Percentiles rank a stretch among this genome's conserved stretches.
Conservation (phyloP, 352 stramenopile species). For the Phytophthora chlamydospora region DNA sequence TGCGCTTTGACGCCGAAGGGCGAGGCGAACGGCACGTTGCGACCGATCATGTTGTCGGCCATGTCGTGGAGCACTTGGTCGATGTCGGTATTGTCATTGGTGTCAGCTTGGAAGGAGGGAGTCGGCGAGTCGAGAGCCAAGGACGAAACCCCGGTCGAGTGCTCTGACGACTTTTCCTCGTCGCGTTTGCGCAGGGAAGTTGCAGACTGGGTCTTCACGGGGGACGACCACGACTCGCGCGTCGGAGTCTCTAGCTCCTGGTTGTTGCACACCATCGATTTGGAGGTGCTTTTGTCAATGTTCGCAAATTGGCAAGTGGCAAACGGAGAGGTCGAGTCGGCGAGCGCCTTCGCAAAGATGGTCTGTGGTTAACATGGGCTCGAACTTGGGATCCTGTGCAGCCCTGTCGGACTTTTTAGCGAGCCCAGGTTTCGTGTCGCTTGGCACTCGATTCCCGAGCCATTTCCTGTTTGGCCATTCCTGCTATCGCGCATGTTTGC, state of each 20-base stretch:
- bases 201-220: conserved; percentile 18
- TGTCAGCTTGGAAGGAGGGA: conserved; percentile 13
- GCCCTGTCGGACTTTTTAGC: conserved; percentile 15
- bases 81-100: conserved; percentile 4
- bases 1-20: conserved; percentile 81
- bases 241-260: conserved; percentile 20
- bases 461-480: conserved; percentile 22
- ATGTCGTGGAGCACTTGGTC: conserved; percentile 41
- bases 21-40: conserved; percentile 50
- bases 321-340: conserved; percentile 3
- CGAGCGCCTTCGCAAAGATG: background rate
- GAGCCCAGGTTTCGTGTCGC: background rate
- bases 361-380: conserved; percentile 19
- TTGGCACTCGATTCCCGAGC: conserved; percentile 2
- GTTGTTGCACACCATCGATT: conserved; percentile 30
- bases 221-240: conserved; percentile 10
- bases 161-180: conserved; percentile 17
- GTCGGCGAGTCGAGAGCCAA: conserved; percentile 21
- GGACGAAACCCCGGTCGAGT: conserved; percentile 25
- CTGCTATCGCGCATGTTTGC: conserved; percentile 17
- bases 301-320: conserved; percentile 25
- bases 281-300: conserved; percentile 1
- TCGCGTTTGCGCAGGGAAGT: conserved; percentile 14
- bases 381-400: conserved; percentile 2
- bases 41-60: conserved; percentile 57